These are phyloP conservation scores for Monilinia aucupariae DNA, from an alignment of 2,329 filamentous ascomycete genomes.

Conservation along the genomic window DNA sequence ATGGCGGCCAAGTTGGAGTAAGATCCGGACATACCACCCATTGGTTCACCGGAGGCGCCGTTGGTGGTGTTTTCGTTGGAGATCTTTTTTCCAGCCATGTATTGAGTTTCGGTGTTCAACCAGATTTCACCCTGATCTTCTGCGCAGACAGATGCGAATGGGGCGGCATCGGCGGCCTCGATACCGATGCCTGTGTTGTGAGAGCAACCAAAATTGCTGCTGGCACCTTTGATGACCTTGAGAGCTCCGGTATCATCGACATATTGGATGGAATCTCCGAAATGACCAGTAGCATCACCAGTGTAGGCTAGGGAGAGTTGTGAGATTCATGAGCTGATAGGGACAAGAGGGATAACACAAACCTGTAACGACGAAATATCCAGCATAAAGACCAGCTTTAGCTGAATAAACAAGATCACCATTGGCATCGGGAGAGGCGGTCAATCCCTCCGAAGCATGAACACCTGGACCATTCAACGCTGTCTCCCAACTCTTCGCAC, in stretches of 20 bases:
- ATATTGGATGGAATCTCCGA: slow-evolving; percentile 50
- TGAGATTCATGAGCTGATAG: neutral
- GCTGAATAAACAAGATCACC: slow-evolving; percentile 58
- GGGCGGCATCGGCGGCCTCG: slow-evolving; percentile 45
- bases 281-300: slow-evolving; percentile 50
- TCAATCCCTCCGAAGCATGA: slow-evolving; percentile 38
- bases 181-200: slow-evolving; percentile 62
- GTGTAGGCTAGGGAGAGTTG: slow-evolving; percentile 40
- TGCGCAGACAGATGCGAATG: slow-evolving; percentile 48
- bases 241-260: slow-evolving; percentile 45
- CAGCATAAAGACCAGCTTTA: slow-evolving; percentile 50
- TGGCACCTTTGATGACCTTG: slow-evolving; percentile 43
- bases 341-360: neutral
- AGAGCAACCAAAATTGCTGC: slow-evolving; percentile 54
- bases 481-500: slow-evolving; percentile 52
- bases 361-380: slow-evolving; percentile 56
- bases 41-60: slow-evolving; percentile 51
- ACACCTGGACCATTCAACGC: slow-evolving; percentile 53
- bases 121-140: slow-evolving; percentile 56
- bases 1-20: slow-evolving; percentile 54
- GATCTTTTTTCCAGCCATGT: slow-evolving; percentile 55
- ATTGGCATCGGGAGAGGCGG: slow-evolving; percentile 54
- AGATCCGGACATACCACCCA: slow-evolving; percentile 57
- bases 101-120: slow-evolving; percentile 55
- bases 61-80: slow-evolving; percentile 59